Percentiles rank a stretch among this genome's conserved stretches.
phyloP scores from a whole-genome alignment of 2,329 filamentous ascomycete species.

The Sarocladiaceae sp. region DNA sequence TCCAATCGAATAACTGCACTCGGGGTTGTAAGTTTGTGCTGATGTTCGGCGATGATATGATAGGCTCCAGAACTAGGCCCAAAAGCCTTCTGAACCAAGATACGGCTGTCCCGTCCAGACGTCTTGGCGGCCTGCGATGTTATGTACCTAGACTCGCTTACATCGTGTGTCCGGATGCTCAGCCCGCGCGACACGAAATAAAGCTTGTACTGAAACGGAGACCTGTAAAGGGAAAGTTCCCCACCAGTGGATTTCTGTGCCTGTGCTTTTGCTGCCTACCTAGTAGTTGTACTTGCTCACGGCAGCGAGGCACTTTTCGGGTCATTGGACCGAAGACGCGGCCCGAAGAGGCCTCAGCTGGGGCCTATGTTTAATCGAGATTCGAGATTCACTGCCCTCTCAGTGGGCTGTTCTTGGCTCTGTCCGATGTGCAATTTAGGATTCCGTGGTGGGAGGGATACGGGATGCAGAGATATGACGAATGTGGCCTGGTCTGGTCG shows the following conservation, averaged over 20 bases:
- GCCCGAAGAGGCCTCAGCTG: not conserved
- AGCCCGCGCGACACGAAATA: too few species aligned
- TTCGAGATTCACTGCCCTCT: not conserved
- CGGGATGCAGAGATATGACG: not conserved
- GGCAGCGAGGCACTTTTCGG: not conserved
- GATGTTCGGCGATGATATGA: too few species aligned
- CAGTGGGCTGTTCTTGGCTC: not conserved
- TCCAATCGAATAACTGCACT: too few species aligned
- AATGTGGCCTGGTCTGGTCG: not conserved
- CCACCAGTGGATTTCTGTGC: too few species aligned
- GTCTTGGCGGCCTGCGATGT: not conserved
- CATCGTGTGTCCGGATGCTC: not conserved
- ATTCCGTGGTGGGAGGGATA: not conserved
- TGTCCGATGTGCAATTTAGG: slow-evolving; percentile 1
- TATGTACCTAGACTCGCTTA: not conserved
- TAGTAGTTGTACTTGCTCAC: not conserved
- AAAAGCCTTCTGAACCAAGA: slow-evolving; percentile 4
- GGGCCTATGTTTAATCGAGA: not conserved
- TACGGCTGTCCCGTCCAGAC: not conserved
- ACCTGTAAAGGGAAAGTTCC: not conserved
- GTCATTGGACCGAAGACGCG: slow-evolving; percentile 1
- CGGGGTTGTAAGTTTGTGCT: too few species aligned
- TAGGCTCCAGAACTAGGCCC: not conserved
- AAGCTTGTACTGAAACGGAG: not conserved
- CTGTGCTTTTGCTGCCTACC: too few species aligned